phyloP scores from a whole-genome alignment of 768 basidiomycete species.

The Phaeotremella fagi region DNA sequence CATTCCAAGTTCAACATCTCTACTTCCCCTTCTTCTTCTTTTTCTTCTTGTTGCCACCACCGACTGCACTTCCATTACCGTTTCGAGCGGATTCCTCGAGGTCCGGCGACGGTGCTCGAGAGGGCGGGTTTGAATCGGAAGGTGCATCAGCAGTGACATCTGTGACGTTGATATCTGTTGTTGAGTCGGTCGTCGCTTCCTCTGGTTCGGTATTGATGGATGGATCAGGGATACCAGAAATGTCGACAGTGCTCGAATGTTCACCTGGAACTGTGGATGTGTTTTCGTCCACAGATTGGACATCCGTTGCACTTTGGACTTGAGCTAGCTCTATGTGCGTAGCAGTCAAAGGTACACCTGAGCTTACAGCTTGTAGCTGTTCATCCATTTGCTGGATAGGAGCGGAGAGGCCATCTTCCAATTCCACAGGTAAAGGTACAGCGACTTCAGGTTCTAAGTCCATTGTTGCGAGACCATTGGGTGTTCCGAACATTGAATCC shows the following conservation, averaged over 20 bases:
- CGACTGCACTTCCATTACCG: neutral
- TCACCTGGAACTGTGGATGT: too few species aligned
- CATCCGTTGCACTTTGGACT: too few species aligned
- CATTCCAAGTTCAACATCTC: too few species aligned
- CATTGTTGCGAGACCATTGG: neutral
- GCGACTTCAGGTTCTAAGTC: neutral
- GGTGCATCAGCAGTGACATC: too few species aligned
- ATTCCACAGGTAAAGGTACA: slow-evolving; percentile 10
- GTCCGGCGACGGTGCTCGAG: slow-evolving; percentile 7
- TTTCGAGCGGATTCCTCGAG: neutral
- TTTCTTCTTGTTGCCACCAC: slow-evolving; percentile 2
- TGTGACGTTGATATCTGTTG: neutral
- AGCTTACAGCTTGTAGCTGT: slow-evolving; percentile 8
- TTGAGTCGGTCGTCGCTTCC: too few species aligned
- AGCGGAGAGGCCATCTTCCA: slow-evolving; percentile 2
- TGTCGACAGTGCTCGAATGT: too few species aligned
- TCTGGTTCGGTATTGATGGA: too few species aligned
- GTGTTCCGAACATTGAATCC: slow-evolving; percentile 11
- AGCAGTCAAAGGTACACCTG: neutral
- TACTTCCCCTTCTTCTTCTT: slow-evolving; percentile 34
- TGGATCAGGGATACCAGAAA: too few species aligned
- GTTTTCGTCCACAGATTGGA: too few species aligned
- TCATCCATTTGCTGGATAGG: slow-evolving; percentile 6
- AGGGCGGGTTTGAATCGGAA: slow-evolving; percentile 3
- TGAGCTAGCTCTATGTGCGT: neutral